Percentiles rank a stretch among this genome's conserved stretches.
phyloP scores from a whole-genome alignment of 768 basidiomycete genomes.

The Tremella yokohamensis region DNA sequence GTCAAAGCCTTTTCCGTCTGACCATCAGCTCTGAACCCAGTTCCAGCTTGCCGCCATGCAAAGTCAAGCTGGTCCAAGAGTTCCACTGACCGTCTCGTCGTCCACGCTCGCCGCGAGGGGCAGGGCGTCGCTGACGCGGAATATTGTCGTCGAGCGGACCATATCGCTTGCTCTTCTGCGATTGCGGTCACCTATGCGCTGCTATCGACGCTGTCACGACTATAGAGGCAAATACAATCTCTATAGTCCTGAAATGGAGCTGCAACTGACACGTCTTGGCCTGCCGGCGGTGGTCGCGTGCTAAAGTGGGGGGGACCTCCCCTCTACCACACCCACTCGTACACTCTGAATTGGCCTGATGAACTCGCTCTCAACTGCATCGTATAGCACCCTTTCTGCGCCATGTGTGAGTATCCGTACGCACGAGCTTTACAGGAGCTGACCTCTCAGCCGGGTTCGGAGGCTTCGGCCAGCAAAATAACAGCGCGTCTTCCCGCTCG shows the following conservation, averaged over 20 bases:
- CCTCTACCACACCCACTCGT: background rate
- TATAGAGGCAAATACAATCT: too few species aligned
- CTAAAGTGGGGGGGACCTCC: background rate
- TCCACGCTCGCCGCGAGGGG: constrained; percentile 94
- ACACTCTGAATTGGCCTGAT: background rate
- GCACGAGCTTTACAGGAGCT: background rate
- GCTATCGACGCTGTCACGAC: background rate
- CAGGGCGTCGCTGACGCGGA: constrained; percentile 54
- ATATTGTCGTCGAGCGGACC: constrained; percentile 51
- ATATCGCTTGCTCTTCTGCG: constrained; percentile 18
- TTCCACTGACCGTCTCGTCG: constrained; percentile 75
- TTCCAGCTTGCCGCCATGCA: background rate
- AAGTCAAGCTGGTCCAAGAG: constrained; percentile 9
- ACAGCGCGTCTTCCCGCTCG: constrained; percentile 1
- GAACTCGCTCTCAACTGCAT: background rate
- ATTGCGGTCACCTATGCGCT: background rate
- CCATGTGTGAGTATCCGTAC: constrained; percentile 24
- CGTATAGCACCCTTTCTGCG: background rate
- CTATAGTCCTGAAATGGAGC: too few species aligned
- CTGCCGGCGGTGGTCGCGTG: background rate
- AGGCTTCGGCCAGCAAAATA: constrained; percentile 37
- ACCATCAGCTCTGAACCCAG: background rate
- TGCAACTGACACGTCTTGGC: background rate
- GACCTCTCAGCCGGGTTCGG: constrained; percentile 33
- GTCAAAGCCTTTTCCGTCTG: constrained; percentile 90